Percentiles rank a stretch among this genome's conserved stretches.
phyloP scores from a whole-genome alignment of 2,329 filamentous ascomycete genomes.

The Fusarium oxysporum region DNA sequence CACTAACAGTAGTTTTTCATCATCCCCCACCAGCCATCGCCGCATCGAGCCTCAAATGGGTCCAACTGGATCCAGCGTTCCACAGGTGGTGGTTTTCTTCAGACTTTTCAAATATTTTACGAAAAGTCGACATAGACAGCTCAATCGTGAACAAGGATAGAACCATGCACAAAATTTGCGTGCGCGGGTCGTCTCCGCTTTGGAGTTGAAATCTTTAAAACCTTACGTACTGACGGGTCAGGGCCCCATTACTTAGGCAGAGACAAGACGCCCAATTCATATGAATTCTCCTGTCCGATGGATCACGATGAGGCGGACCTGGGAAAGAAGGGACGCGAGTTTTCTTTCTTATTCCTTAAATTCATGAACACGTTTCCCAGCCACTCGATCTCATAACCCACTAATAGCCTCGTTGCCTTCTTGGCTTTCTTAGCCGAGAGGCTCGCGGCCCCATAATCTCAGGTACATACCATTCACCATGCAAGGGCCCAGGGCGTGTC shows the following conservation, averaged over 20 bases:
- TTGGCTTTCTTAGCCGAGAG: constrained; percentile 23
- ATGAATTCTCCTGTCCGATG: constrained; percentile 12
- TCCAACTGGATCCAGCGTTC: constrained; percentile 22
- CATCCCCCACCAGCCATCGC: constrained; percentile 23
- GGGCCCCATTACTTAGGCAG: constrained; percentile 12
- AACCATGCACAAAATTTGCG: constrained; percentile 33
- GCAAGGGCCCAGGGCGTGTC: constrained; percentile 39
- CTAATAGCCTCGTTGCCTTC: constrained; percentile 20
- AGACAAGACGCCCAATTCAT: constrained; percentile 14
- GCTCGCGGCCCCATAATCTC: constrained; percentile 23
- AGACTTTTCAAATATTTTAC: constrained; percentile 14
- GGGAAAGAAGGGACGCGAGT: constrained; percentile 4
- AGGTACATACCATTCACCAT: constrained; percentile 38
- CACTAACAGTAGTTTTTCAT: constrained; percentile 19
- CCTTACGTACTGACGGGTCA: constrained; percentile 11
- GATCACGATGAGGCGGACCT: constrained; percentile 6
- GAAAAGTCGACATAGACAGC: constrained; percentile 10
- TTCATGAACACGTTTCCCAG: constrained; percentile 27
- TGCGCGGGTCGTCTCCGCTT: constrained; percentile 25
- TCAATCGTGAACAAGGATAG: constrained; percentile 34
- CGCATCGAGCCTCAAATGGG: constrained; percentile 25
- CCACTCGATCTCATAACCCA: constrained; percentile 17
- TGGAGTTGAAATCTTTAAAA: constrained; percentile 14
- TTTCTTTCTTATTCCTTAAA: constrained; percentile 18
- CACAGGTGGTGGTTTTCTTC: constrained; percentile 12